These are phyloP conservation scores for Rhodomyrtus psidioides DNA, from an alignment of 441 rosid species.

Conservation along the genomic window DNA sequence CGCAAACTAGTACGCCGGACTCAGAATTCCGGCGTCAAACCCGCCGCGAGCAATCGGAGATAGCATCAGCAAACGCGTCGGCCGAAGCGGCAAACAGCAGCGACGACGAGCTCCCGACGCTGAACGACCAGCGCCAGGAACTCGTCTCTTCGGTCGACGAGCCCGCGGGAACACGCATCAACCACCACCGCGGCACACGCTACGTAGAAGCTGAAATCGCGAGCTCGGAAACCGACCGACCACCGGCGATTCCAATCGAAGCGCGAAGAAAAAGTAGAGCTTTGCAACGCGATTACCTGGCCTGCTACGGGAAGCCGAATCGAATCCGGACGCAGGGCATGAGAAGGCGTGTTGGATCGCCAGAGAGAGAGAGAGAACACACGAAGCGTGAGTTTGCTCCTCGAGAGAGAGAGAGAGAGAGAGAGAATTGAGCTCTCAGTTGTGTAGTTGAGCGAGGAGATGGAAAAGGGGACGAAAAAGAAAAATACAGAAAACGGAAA, in stretches of 20 bases:
- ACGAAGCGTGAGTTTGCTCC: neutral
- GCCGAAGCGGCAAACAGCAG: neutral
- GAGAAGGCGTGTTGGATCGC: neutral
- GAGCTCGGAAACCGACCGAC: neutral
- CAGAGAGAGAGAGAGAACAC: neutral
- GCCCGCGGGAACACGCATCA: neutral
- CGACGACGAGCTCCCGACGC: neutral
- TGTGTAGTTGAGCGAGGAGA: neutral
- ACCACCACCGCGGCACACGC: neutral
- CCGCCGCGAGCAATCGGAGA: neutral
- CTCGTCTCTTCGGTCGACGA: neutral
- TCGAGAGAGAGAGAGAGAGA: neutral
- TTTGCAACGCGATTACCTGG: neutral
- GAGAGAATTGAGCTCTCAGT: neutral
- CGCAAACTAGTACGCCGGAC: neutral
- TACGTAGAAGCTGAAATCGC: neutral
- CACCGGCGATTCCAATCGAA: neutral
- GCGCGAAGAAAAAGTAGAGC: neutral
- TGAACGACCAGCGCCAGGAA: neutral
- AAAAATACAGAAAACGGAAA: neutral
- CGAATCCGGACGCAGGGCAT: neutral
- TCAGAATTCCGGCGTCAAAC: neutral
- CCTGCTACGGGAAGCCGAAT: neutral
- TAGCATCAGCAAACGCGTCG: neutral
- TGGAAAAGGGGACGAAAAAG: neutral